Base-by-base conservation (phyloP, 345 rosid species). In the Hibiscus tridactylites region DNA sequence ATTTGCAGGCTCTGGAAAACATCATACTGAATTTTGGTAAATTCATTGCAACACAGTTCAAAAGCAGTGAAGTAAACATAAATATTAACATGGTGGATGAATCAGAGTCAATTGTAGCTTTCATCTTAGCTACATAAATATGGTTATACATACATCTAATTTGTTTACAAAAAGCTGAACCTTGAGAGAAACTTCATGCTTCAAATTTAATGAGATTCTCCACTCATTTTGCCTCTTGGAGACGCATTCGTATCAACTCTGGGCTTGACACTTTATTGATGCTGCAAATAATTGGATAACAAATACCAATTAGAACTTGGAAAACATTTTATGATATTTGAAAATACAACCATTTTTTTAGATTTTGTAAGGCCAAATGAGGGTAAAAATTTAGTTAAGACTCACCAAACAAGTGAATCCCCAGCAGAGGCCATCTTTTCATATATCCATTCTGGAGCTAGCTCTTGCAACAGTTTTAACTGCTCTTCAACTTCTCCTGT, bases 401-500 rank as follows among this genome's bases (percentile, higher is more conserved):
- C 90, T 85, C 75, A 92, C 98, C 96, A 79, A 12, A 91, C 64
- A 68, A 96, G 87, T 49, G 77, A 21, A 72, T 91, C 97, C 12
- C 97, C 95, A 35, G 83, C 44, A 28, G 83, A 84, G n/a, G 90
- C 77, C 24, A 49, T 68, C 79, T 89, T 92, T 82, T 89, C 91
- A 8, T 87, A 85, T 4, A 95, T 88, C 99, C 97, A 90, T 62
- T 91, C 93, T 0, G 98, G 99, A 71, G 86, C 94, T 15, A 91
- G 80, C 75, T 92, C 96, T 74, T 77, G 82, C 83, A 95, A 52
- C 81, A 92, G 70, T 50, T 74, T 79, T n/a, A 90, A 79, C 73
- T 88, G 98, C 73, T 95, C 98, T 78, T 91, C 94, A 64, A 91
- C 85, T 81, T 90, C 97, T 79, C 77, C 97, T 90, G 87, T 59